phyloP scores from a whole-genome alignment of 495 filamentous ascomycete genomes.

The Talaromyces nanjingensis region DNA sequence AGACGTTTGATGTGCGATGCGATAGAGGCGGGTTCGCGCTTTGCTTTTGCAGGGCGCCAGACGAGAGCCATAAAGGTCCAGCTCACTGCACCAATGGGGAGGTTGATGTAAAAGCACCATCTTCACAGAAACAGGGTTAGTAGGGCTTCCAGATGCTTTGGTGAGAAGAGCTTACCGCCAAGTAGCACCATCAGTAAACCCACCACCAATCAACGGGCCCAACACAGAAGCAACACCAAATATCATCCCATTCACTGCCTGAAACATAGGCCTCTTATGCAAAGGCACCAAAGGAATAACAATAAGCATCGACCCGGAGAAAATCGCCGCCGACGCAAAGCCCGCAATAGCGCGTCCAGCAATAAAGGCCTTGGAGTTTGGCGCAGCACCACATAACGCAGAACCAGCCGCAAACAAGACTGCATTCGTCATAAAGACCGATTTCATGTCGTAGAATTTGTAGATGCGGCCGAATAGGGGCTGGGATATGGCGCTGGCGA shows the following conservation, averaged over 20 bases:
- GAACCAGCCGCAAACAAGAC: conserved; percentile 56
- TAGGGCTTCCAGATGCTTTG: background rate
- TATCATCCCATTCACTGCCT: conserved; percentile 35
- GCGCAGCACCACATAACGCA: conserved; percentile 64
- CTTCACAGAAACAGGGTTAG: conserved; percentile 39
- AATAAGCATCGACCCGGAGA: conserved; percentile 45
- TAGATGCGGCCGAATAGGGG: conserved; percentile 44
- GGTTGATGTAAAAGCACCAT: conserved; percentile 62
- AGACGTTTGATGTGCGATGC: conserved; percentile 39
- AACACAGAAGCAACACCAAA: conserved; percentile 53
- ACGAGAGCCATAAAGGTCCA: conserved; percentile 41
- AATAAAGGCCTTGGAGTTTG: conserved; percentile 62
- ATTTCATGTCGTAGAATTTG: conserved; percentile 35
- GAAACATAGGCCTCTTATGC: conserved; percentile 45
- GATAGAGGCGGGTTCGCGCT: conserved; percentile 17
- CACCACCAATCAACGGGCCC: conserved; percentile 29
- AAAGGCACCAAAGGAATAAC: conserved; percentile 51
- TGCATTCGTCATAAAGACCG: conserved; percentile 41
- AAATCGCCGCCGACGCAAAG: conserved; percentile 43
- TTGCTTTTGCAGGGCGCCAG: conserved; percentile 29
- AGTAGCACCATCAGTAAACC: conserved; percentile 15
- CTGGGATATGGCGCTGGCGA: conserved; percentile 40
- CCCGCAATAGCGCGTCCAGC: conserved; percentile 51
- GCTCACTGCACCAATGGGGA: conserved; percentile 50
- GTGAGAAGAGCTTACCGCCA: background rate